Evolutionary conservation across 768 basidiomycete genomes (phyloP), one percentile per base, ranked within the genome.

Genomic region (Ephemerocybe angulata): DNA sequence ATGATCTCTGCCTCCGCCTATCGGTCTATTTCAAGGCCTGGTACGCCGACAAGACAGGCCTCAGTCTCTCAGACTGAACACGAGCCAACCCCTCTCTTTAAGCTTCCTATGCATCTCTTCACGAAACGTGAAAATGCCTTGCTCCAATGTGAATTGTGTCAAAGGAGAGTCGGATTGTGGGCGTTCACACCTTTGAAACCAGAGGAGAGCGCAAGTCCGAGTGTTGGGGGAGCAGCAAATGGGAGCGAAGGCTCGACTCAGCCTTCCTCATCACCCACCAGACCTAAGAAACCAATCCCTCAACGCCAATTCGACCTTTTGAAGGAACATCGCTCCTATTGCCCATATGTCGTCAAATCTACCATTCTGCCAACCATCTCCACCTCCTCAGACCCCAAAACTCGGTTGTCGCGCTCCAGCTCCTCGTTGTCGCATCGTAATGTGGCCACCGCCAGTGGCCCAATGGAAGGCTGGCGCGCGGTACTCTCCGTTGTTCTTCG

Each of bases 251-350:
- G n/a, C n/a, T n/a, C n/a, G n/a, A n/a, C 40, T 17, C 41, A 47
- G 22, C 40, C 59, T 37, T 40, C 52, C 4, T 6, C 63, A 55
- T 38, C 55, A 17, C 37, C 44, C 41, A 50, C 60, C 53, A 57
- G 68, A 17, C 59, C 70, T n/a, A 69, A 65, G 29, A 71, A 59
- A 58, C 60, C 60, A 12, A 55, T 67, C 3, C 69, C 70, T 17
- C 72, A 70, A 40, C 66, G 88, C 50, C 80, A 80, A 21, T 83
- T 93, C 51, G 90, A 93, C 65, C 63, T 92, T 33, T 67, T 91
- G 44, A 87, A 84, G 62, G 90, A 93, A 67, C 91, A 93, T 65
- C 80, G 90, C 25, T 87, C 88, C 2, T 90, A 88, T 61, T 93
- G 91, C 60, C 90, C 90, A n/a, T 93, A 90, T 58, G 80, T 89